These are phyloP conservation scores for Rhodamnia argentea DNA, from an alignment of 345 rosid genomes.

Conservation along the genomic window DNA sequence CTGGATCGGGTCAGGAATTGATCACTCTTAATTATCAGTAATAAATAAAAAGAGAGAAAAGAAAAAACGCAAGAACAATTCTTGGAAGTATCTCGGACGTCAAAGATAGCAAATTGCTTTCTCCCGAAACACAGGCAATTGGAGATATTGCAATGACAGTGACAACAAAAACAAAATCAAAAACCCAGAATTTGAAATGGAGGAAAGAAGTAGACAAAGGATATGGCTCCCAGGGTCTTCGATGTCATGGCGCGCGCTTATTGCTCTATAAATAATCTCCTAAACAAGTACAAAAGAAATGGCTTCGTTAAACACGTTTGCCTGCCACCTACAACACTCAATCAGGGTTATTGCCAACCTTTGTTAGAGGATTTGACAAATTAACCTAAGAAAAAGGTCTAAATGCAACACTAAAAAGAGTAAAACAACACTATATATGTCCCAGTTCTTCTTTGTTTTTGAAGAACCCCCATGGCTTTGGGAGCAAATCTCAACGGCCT, in stretches of 20 bases:
- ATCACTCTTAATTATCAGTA: too few species aligned
- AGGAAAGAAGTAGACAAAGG: not conserved
- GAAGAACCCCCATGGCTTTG: slow-evolving; percentile 28
- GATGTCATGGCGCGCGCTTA: not conserved
- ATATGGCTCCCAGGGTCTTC: not conserved
- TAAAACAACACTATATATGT: too few species aligned
- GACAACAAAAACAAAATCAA: not conserved
- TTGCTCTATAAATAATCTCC: not conserved
- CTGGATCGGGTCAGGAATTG: too few species aligned
- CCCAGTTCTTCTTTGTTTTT: too few species aligned
- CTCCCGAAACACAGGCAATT: not conserved
- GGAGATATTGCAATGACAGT: not conserved
- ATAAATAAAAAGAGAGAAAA: not conserved
- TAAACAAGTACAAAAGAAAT: not conserved
- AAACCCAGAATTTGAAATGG: not conserved
- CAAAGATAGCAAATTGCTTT: not conserved
- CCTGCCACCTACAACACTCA: not conserved
- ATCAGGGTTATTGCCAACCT: not conserved
- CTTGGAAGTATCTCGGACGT: not conserved
- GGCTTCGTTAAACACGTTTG: not conserved
- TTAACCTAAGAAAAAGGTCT: not conserved
- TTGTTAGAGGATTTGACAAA: not conserved
- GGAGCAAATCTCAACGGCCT: slow-evolving; percentile 46
- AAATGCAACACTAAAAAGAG: too few species aligned
- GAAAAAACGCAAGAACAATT: not conserved